A percentile compares a stretch with the other conserved stretches of the same genome.
Evolutionary conservation across 2,329 filamentous ascomycete species (phyloP).

Genomic region (Corynespora cassiicola): DNA sequence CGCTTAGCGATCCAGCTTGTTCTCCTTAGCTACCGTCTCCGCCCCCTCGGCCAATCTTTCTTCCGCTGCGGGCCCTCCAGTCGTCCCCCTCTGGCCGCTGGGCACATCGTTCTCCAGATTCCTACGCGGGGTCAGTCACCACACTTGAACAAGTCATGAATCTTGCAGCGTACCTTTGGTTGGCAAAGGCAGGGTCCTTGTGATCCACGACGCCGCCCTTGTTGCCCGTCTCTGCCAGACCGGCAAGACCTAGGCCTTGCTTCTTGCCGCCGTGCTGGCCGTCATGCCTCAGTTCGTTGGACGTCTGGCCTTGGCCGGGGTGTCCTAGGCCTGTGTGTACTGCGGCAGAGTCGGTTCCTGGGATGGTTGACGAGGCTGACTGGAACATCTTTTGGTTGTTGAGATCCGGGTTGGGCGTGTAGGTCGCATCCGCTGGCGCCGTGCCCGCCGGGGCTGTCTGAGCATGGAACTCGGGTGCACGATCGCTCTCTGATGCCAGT

Average conservation of each 20-base stretch:
- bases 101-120: constrained; percentile 46
- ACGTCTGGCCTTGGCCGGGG: constrained; percentile 58
- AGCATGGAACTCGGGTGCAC: constrained; percentile 67
- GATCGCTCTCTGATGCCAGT: constrained; percentile 65
- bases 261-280: constrained; percentile 51
- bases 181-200: constrained; percentile 40
- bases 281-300: constrained; percentile 55
- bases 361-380: constrained; percentile 54
- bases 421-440: constrained; percentile 60
- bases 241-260: constrained; percentile 50
- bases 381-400: constrained; percentile 52
- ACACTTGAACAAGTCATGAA: too few relatives aligned
- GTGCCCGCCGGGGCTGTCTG: constrained; percentile 67
- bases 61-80: constrained; percentile 38
- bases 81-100: constrained; percentile 38
- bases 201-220: constrained; percentile 28
- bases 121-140: too few relatives aligned
- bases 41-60: constrained; percentile 41
- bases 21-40: constrained; percentile 14
- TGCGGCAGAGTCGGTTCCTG: constrained; percentile 59
- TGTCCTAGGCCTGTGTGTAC: constrained; percentile 62
- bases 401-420: constrained; percentile 53
- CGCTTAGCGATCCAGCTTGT: constrained; percentile 1
- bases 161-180: too few relatives aligned
- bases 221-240: constrained; percentile 39